phyloP scores from a whole-genome alignment of 1,284 basidiomycete species.

The Ustilago esculenta region DNA sequence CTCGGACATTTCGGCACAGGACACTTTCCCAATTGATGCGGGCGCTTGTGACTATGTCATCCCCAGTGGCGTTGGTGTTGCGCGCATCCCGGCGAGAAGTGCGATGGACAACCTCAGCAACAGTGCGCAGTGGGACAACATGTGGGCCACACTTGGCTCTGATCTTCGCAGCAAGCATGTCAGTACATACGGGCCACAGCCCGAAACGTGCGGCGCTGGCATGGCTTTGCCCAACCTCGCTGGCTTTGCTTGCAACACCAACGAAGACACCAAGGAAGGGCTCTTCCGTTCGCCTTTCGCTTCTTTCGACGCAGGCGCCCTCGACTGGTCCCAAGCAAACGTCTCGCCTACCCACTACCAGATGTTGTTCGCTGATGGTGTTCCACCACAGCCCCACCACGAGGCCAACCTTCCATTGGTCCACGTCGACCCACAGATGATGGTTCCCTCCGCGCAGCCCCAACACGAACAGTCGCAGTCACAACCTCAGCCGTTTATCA shows the following conservation, averaged over 20 bases:
- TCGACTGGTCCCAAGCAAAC: constrained; percentile 33
- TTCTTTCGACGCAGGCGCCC: constrained; percentile 35
- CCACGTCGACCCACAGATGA: constrained; percentile 19
- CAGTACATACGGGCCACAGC: no score
- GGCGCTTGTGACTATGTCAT: constrained; percentile 39
- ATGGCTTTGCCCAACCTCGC: constrained; percentile 18
- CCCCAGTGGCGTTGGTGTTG: not conserved
- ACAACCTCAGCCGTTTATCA: constrained; percentile 12
- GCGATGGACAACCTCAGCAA: constrained; percentile 1
- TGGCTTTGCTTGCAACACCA: constrained; percentile 20
- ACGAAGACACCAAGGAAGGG: constrained; percentile 16
- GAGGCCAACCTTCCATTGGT: constrained; percentile 2
- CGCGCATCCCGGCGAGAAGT: constrained; percentile 4
- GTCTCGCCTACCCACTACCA: constrained; percentile 29
- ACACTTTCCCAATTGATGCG: constrained; percentile 35
- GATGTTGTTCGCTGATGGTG: constrained; percentile 13
- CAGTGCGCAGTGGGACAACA: constrained; percentile 22
- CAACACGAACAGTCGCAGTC: not conserved
- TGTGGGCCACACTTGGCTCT: constrained; percentile 24
- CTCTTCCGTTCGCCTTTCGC: constrained; percentile 9
- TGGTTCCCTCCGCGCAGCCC: constrained; percentile 5
- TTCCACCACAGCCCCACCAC: not conserved
- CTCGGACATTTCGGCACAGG: constrained; percentile 23
- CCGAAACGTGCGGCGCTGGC: no score
- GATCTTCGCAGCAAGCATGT: constrained; percentile 19